Percentiles rank a stretch among this genome's conserved stretches.
Conservation (phyloP, 768 basidiomycete species). For the Coprinopsis marcescibilis region DNA sequence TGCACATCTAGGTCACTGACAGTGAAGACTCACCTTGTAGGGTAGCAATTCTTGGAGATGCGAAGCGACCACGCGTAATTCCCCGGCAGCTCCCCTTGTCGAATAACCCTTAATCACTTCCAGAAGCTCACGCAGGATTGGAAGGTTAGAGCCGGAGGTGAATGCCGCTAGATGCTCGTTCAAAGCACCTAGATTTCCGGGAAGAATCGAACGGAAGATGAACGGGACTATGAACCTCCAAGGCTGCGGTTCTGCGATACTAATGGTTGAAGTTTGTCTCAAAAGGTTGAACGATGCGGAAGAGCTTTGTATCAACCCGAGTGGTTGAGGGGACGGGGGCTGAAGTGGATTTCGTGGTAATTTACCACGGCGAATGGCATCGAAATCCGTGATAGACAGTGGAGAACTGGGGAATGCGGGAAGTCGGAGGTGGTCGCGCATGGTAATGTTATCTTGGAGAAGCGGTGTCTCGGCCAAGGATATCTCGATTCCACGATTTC, state of each 20-base stretch:
- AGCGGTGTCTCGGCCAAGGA: conserved; percentile 35
- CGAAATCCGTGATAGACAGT: conserved; percentile 19
- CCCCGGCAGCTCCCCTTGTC: no score
- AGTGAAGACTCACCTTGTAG: background rate
- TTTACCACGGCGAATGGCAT: conserved; percentile 33
- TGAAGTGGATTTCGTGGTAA: background rate
- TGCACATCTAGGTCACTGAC: background rate
- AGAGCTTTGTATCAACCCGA: conserved; percentile 44
- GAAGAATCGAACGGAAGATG: conserved; percentile 1
- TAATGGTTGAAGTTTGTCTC: background rate
- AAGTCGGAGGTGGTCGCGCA: conserved; percentile 47
- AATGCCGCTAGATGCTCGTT: background rate
- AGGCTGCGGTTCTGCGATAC: background rate
- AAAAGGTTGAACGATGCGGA: conserved; percentile 25
- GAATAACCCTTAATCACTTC: no score
- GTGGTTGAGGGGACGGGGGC: conserved; percentile 25
- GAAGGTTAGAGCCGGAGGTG: no score
- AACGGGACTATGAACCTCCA: conserved; percentile 1
- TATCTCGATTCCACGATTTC: conserved; percentile 92
- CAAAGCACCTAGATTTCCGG: background rate
- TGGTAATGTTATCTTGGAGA: conserved; percentile 40
- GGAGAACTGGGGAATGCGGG: conserved; percentile 21
- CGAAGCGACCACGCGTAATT: no score
- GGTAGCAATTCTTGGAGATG: no score
- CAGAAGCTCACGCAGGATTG: no score